These are phyloP conservation scores for Sisymbrium altissimum DNA, from an alignment of 345 rosid species.

Conservation along the genomic window DNA sequence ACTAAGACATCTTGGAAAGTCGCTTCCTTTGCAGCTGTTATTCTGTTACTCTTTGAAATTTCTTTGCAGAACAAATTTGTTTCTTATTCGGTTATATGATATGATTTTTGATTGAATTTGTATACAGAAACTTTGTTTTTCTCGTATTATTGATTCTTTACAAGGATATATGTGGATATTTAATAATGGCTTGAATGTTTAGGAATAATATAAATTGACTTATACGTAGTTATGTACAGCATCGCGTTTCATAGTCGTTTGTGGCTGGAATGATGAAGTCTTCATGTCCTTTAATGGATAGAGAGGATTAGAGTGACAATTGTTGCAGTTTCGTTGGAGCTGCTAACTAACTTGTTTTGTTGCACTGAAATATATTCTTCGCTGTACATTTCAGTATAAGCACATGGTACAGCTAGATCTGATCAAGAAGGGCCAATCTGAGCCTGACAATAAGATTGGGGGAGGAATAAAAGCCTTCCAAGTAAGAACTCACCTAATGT, in stretches of 20 bases:
- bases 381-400: constrained; percentile 58
- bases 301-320: background rate
- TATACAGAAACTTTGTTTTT: no score
- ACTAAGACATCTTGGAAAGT: background rate
- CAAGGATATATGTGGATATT: no score
- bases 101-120: background rate
- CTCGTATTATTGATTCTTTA: no score
- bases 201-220: background rate
- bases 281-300: background rate
- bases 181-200: background rate
- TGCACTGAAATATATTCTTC: background rate
- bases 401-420: constrained; percentile 62
- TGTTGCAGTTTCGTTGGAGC: constrained; percentile 1
- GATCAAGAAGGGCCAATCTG: constrained; percentile 78
- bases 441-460: constrained; percentile 75
- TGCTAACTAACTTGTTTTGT: background rate
- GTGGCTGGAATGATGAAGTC: background rate
- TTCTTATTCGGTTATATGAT: no score
- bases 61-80: background rate
- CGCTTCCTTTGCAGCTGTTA: background rate
- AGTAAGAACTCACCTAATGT: constrained; percentile 66
- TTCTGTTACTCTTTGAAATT: background rate
- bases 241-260: background rate
- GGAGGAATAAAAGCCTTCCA: constrained; percentile 68
- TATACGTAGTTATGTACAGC: background rate